A percentile compares a stretch with the other conserved stretches of the same genome.
These are phyloP conservation scores for Cladophialophora immunda DNA, from an alignment of 2,329 filamentous ascomycete species.

Conservation along the genomic window DNA sequence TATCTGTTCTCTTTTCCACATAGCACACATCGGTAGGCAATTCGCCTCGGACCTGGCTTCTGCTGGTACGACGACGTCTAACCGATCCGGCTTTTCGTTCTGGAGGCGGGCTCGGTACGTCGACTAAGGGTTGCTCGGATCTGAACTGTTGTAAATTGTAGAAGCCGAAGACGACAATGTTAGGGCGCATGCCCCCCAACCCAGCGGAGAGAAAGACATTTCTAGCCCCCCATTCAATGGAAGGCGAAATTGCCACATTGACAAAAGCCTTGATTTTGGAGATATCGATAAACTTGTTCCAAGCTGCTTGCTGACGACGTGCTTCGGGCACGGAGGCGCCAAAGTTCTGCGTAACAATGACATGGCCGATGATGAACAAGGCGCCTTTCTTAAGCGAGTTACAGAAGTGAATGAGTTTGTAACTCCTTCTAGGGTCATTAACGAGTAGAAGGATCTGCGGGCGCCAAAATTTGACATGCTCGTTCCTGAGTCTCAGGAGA, in stretches of 20 bases:
- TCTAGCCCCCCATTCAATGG: constrained; percentile 82
- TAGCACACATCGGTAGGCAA: constrained; percentile 76
- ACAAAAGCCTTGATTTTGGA: constrained; percentile 90
- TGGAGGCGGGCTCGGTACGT: constrained; percentile 61
- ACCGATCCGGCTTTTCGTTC: constrained; percentile 37
- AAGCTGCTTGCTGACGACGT: constrained; percentile 79
- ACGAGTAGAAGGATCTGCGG: constrained; percentile 86
- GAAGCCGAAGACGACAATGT: constrained; percentile 82
- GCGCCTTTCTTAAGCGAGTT: constrained; percentile 90
- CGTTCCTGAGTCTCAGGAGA: constrained; percentile 79
- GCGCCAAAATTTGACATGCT: constrained; percentile 94
- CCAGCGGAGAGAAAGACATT: constrained; percentile 84
- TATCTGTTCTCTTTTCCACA: constrained; percentile 73
- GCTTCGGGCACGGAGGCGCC: constrained; percentile 80
- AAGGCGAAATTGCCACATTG: constrained; percentile 83
- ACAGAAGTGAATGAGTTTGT: constrained; percentile 86
- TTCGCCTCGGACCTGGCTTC: constrained; percentile 57
- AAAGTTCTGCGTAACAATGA: constrained; percentile 87
- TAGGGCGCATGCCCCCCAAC: constrained; percentile 86
- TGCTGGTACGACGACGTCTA: constrained; percentile 33
- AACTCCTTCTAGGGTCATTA: constrained; percentile 82
- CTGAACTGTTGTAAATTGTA: constrained; percentile 82
- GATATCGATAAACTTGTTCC: constrained; percentile 87
- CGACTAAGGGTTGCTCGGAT: constrained; percentile 64
- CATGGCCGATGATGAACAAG: constrained; percentile 84